Base-by-base conservation (phyloP, 345 rosid genomes). In the Dimocarpus longan region DNA sequence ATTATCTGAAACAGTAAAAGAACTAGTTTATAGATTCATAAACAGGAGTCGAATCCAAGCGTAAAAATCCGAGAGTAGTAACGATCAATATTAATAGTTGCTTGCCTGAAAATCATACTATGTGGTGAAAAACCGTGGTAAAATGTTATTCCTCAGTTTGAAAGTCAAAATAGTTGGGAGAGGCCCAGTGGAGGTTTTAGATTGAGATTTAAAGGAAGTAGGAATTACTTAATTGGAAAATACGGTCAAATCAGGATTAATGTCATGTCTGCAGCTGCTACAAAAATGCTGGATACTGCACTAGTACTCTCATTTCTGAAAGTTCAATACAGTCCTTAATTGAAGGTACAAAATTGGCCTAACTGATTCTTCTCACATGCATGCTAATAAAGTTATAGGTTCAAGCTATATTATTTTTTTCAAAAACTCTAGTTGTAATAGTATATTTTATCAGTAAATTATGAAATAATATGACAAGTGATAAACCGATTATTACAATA, bases 101-200 rank as follows among this genome's bases (percentile, higher is more conserved):
- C 79, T 69, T 77, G 42, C 73, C 73, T 62, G 80, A 50, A 78
- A 84, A 78, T 75, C 67, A 65, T 40, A 10, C 8, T 4, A 42
- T 32, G 21, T n/a, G 63, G 26, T 40, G 24, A 72, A 10, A 16
- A 67, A 40, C 16, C 39, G 8, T 50, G 2, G 13, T 7, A 28
- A 1, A n/a, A 59, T n/a, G 12, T 21, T 63, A 13, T 81, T 70
- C 21, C 87, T 76, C 81, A 16, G 69, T 76, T 79, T 73, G 5
- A 37, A 81, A 81, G 85, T 42, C 62, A 76, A 40, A 71, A 81
- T 19, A 42, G 68, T 24, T 66, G 46, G 73, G 42, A 50, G 39
- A 65, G 70, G 62, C 5, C 44, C 62, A n/a, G 3, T 66, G 13
- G 21, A 59, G 60, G 40, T 16, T 46, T 46, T 2, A 43, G 76